Conservation (phyloP, 2,329 filamentous ascomycete species). For the Plectosphaerella plurivora region DNA sequence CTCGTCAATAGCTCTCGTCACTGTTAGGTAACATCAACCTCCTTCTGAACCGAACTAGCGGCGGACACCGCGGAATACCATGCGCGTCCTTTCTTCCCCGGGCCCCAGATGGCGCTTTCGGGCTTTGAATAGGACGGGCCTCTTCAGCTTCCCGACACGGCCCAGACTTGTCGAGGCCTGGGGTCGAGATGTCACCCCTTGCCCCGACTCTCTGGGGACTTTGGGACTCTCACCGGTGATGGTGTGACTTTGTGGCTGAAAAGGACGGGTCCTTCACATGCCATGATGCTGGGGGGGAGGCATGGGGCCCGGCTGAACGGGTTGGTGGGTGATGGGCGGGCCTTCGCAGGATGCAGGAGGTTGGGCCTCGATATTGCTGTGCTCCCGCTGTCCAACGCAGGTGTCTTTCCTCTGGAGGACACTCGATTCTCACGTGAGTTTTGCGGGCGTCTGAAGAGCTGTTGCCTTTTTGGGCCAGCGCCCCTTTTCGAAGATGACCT, state of each 20-base stretch:
- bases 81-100: background rate
- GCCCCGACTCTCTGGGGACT: background rate
- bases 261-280: background rate
- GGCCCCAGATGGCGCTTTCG: background rate
- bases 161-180: background rate
- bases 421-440: too few species aligned
- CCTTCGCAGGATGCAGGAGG: too few species aligned
- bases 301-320: too few species aligned
- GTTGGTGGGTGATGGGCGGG: too few species aligned
- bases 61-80: background rate
- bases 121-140: too few species aligned
- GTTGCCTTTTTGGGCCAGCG: too few species aligned
- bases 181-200: background rate
- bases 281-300: background rate
- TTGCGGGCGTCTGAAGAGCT: too few species aligned
- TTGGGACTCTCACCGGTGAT: background rate
- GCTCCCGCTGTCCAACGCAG: too few species aligned
- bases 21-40: background rate
- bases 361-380: too few species aligned
- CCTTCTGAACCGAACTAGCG: background rate
- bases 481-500: too few species aligned
- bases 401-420: too few species aligned
- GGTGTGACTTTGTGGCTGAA: background rate
- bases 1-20: background rate
- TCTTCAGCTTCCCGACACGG: too few species aligned